Evolutionary conservation across 1,284 basidiomycete genomes (phyloP).

Genomic region (Cryptococcus jaspeensis): DNA sequence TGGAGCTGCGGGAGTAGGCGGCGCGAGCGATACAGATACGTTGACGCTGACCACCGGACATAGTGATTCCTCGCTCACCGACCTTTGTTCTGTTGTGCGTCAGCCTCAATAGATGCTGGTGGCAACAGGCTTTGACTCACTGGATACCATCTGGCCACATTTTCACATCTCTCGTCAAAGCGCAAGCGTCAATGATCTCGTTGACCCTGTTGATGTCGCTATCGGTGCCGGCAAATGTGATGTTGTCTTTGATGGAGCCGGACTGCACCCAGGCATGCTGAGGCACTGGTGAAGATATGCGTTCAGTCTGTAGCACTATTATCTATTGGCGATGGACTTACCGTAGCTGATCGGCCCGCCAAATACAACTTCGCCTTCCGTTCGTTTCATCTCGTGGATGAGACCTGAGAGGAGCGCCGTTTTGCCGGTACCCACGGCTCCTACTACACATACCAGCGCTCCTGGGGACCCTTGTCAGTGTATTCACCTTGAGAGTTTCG

Average conservation of each 20-base stretch:
- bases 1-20: slow-evolving; percentile 14
- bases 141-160: slow-evolving; percentile 41
- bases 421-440: slow-evolving; percentile 45
- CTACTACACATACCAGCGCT: slow-evolving; percentile 38
- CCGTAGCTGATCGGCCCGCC: slow-evolving; percentile 67
- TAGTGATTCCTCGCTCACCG: slow-evolving; percentile 23
- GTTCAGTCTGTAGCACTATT: slow-evolving; percentile 47
- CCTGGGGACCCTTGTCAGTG: too few species aligned
- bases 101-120: too few species aligned
- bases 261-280: slow-evolving; percentile 66
- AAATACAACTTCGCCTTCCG: slow-evolving; percentile 60
- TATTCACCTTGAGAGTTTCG: too few species aligned
- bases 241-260: slow-evolving; percentile 60
- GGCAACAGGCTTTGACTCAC: too few species aligned
- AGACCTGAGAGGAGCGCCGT: slow-evolving; percentile 63
- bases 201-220: slow-evolving; percentile 24
- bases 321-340: slow-evolving; percentile 9
- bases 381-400: slow-evolving; percentile 73
- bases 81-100: slow-evolving; percentile 22
- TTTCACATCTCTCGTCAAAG: slow-evolving; percentile 29
- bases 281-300: too few species aligned
- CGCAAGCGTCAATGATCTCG: slow-evolving; percentile 26
- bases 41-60: slow-evolving; percentile 26
- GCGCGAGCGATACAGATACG: slow-evolving; percentile 22
- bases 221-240: slow-evolving; percentile 29